A percentile compares a stretch with the other conserved stretches of the same genome.
Evolutionary conservation across 2,329 filamentous ascomycete genomes (phyloP).

Genomic region (Fusarium sulawesiense): DNA sequence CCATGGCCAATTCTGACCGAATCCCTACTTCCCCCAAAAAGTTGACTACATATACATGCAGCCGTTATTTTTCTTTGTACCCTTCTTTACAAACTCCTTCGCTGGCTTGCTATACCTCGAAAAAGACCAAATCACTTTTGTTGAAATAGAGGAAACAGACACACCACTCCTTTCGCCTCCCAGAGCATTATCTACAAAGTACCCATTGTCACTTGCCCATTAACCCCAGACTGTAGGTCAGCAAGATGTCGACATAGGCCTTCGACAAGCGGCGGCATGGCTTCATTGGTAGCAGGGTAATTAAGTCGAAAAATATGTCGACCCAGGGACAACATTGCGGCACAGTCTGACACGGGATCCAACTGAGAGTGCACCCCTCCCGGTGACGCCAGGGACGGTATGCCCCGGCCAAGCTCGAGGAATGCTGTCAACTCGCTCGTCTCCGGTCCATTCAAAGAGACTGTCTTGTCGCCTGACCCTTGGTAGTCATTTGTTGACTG

Average conservation of each 20-base stretch:
- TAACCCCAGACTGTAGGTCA: slow-evolving; percentile 24
- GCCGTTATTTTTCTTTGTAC: slow-evolving; percentile 7
- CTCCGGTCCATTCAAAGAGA: slow-evolving; percentile 37
- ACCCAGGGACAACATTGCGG: slow-evolving; percentile 26
- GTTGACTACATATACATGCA: neutral
- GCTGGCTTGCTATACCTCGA: slow-evolving; percentile 9
- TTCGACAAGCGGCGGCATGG: slow-evolving; percentile 40
- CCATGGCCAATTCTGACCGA: neutral
- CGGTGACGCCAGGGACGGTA: slow-evolving; percentile 26
- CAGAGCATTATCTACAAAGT: neutral
- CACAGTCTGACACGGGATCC: slow-evolving; percentile 35
- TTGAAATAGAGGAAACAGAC: neutral
- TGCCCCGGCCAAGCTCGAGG: slow-evolving; percentile 35
- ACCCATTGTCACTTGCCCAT: neutral
- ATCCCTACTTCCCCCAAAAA: neutral
- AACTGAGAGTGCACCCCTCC: slow-evolving; percentile 21
- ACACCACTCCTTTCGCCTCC: neutral
- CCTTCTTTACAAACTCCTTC: slow-evolving; percentile 37
- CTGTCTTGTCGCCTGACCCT: slow-evolving; percentile 15
- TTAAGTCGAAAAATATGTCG: slow-evolving; percentile 37
- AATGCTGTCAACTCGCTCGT: slow-evolving; percentile 29
- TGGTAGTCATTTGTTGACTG: slow-evolving; percentile 9
- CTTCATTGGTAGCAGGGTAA: slow-evolving; percentile 31
- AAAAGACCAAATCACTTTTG: slow-evolving; percentile 22
- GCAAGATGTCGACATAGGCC: slow-evolving; percentile 36